Base-by-base conservation (phyloP, 192 early-diverging fungal species). In the Diversispora eburnea region DNA sequence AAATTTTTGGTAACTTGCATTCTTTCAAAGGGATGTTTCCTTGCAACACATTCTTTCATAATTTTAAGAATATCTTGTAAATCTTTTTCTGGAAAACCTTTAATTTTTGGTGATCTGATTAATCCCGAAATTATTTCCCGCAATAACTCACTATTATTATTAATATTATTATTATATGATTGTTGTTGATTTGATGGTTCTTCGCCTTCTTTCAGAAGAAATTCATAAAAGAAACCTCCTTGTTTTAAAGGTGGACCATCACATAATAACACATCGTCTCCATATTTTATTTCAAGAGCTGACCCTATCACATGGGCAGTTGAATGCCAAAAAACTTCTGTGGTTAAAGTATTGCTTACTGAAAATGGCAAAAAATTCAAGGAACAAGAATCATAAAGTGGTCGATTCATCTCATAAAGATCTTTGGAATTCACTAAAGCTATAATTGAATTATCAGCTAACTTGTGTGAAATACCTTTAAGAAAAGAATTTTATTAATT, bases 161-260 rank as follows among this genome's bases (percentile, higher is more conserved):
- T 15, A 74, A 59, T 3, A 76, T 73, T 42, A 59, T 59, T 10
- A 12, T 0, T 59, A 20, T 13, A 58, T 77, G 79, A 57, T 76
- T 60, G 57, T 83, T 70, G 19, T 72, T 51, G 19, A 73, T 74
- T 20, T 80, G 67, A 8, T 33, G 25, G 25, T 33, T 79, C 73
- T 8, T 72, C 72, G 20, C 51, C 57, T 49, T 79, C 78, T 10
- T 88, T 70, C 66, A 94, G 80, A 52, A 92, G 59, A 66, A 86
- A 87, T 71, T 92, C 91, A 83, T 93, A 94, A 74, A 88, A 92
- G 83, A 92, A 94, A 12, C 93, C 93, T 42, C 87, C 86, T 10
- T 84, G 80, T n/a, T 84, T 81, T 54, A 91, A 78, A 7, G 88
- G 73, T 20, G 93, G 91, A 0, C 91, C 91, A 66, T 90, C 88